Evolutionary conservation across 495 filamentous ascomycete species (phyloP).

Genomic region (Cenococcum geophilum): DNA sequence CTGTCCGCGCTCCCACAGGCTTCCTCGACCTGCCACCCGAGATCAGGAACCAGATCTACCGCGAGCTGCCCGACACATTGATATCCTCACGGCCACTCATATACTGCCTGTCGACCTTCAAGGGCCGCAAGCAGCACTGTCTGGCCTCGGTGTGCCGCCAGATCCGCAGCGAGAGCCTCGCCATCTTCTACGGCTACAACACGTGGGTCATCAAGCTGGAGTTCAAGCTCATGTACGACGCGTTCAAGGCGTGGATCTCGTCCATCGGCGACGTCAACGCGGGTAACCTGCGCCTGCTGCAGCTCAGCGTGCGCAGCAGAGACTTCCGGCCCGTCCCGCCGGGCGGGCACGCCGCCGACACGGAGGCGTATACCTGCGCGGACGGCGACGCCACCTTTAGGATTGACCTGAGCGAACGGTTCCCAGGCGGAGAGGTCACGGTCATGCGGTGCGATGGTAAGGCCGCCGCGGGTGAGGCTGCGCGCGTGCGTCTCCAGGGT

Average conservation of each 20-base stretch:
- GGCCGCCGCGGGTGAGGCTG: constrained; percentile 14
- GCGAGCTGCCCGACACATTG: constrained; percentile 24
- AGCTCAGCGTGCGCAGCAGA: constrained; percentile 16
- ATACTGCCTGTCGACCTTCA: constrained; percentile 32
- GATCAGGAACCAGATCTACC: constrained; percentile 29
- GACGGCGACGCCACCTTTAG: constrained; percentile 29
- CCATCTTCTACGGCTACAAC: constrained; percentile 32
- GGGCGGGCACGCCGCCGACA: not conserved
- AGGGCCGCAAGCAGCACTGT: constrained; percentile 25
- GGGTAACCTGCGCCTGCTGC: constrained; percentile 14
- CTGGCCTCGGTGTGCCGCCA: constrained; percentile 25
- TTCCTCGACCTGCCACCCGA: constrained; percentile 27
- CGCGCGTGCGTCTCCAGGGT: constrained; percentile 8
- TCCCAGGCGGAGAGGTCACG: constrained; percentile 19
- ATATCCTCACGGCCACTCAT: constrained; percentile 27
- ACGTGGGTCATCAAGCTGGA: constrained; percentile 32
- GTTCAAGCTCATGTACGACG: constrained; percentile 30
- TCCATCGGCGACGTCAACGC: constrained; percentile 12
- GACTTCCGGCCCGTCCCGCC: constrained; percentile 21
- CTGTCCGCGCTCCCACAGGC: not conserved
- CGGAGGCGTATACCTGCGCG: constrained; percentile 6
- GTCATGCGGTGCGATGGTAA: constrained; percentile 24
- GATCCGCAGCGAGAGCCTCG: constrained; percentile 28
- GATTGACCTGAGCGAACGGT: constrained; percentile 29
- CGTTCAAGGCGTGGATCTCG: constrained; percentile 29